Conservation (phyloP, 2,329 filamentous ascomycete species). For the Colletotrichum chlorophyti region DNA sequence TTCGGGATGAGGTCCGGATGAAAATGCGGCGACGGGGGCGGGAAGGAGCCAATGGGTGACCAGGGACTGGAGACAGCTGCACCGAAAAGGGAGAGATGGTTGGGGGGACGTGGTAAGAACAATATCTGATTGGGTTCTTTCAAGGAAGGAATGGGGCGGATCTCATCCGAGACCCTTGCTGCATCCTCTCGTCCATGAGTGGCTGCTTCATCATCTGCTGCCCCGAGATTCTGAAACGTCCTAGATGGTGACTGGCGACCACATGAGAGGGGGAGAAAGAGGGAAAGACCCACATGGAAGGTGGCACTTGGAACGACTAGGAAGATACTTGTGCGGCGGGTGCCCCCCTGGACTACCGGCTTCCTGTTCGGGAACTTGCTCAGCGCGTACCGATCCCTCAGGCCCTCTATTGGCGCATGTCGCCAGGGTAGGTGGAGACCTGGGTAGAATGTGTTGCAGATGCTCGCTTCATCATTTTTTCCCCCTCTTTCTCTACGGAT, state of each 20-base stretch:
- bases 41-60: constrained; percentile 9
- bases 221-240: constrained; percentile 26
- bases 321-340: not conserved
- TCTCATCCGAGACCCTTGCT: constrained; percentile 26
- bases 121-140: not conserved
- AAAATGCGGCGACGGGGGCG: not conserved
- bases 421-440: no score
- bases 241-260: constrained; percentile 26
- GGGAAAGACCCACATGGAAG: not conserved
- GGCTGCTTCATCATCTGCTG: constrained; percentile 16
- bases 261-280: constrained; percentile 15
- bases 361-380: constrained; percentile 12
- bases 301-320: not conserved
- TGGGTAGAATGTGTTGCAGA: constrained; percentile 20
- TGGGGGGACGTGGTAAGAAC: not conserved
- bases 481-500: no score
- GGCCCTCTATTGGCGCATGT: no score
- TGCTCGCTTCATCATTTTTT: not conserved
- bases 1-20: constrained; percentile 8
- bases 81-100: not conserved
- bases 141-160: constrained; percentile 4
- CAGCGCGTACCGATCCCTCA: constrained; percentile 4
- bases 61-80: not conserved
- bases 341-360: constrained; percentile 15
- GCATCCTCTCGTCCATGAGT: constrained; percentile 6